These are phyloP conservation scores for Euphorbia peplus DNA, from an alignment of 345 rosid genomes.

Conservation along the genomic window DNA sequence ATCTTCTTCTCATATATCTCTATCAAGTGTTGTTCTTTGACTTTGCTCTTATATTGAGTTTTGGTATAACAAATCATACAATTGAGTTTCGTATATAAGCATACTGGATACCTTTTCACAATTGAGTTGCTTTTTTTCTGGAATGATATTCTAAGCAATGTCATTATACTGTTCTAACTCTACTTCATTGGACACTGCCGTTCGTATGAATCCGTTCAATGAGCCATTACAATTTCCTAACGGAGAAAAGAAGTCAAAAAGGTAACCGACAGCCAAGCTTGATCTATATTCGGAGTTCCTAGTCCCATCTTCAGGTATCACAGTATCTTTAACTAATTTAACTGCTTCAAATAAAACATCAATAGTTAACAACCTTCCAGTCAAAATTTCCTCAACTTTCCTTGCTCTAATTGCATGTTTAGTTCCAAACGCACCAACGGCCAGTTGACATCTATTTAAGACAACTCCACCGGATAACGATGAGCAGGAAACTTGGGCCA, in stretches of 20 bases:
- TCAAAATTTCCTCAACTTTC: slow-evolving; percentile 52
- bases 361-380: slow-evolving; percentile 47
- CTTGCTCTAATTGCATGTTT: slow-evolving; percentile 67
- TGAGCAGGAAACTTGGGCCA: slow-evolving; percentile 51
- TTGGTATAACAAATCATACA: too few relatives aligned
- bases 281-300: slow-evolving; percentile 46
- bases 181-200: too few relatives aligned
- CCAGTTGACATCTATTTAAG: slow-evolving; percentile 50
- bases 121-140: too few relatives aligned
- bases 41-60: too few relatives aligned
- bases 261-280: slow-evolving; percentile 76
- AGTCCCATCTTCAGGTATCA: slow-evolving; percentile 54
- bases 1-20: too few relatives aligned
- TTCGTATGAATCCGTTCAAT: slow-evolving; percentile 25
- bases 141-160: background rate
- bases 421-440: slow-evolving; percentile 82
- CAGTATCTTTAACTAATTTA: slow-evolving; percentile 38
- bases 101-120: too few relatives aligned
- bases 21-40: too few relatives aligned
- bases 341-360: slow-evolving; percentile 53
- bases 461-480: slow-evolving; percentile 32
- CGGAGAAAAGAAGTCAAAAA: slow-evolving; percentile 67
- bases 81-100: too few relatives aligned
- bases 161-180: slow-evolving; percentile 8
- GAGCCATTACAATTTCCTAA: too few relatives aligned